phyloP scores from a whole-genome alignment of 2,329 filamentous ascomycete genomes.

The Penicillium oxalicum region DNA sequence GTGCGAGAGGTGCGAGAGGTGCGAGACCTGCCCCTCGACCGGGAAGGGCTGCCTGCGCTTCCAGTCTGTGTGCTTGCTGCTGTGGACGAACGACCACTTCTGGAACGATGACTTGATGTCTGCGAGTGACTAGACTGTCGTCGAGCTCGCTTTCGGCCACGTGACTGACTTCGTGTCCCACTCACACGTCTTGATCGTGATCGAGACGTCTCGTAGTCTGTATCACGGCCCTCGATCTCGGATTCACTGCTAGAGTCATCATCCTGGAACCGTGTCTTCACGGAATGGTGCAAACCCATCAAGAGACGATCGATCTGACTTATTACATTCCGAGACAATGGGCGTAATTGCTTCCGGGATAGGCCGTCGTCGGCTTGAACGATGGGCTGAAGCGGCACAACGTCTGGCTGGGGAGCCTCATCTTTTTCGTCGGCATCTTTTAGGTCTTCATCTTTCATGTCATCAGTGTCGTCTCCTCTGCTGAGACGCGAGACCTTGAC shows the following conservation, averaged over 20 bases:
- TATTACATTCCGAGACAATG: constrained; percentile 65
- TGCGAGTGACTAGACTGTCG: constrained; percentile 6
- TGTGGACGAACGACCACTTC: constrained; percentile 6
- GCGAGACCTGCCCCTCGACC: constrained; percentile 10
- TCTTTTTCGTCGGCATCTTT: constrained; percentile 16
- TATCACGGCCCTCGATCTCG: constrained; percentile 26
- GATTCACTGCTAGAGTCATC: constrained; percentile 27
- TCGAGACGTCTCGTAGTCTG: constrained; percentile 20
- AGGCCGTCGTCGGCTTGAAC: constrained; percentile 15
- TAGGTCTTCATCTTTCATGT: constrained; percentile 12
- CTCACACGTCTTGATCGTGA: constrained; percentile 11
- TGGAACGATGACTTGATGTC: constrained; percentile 6
- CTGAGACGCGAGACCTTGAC: constrained; percentile 1
- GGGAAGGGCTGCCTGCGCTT: constrained; percentile 8
- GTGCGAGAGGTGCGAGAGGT: constrained; percentile 4
- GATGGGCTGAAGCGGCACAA: constrained; percentile 24
- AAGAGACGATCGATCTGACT: constrained; percentile 64
- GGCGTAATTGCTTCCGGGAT: constrained; percentile 57
- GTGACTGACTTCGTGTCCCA: constrained; percentile 17
- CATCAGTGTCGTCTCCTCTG: constrained; percentile 14
- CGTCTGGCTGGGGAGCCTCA: neutral
- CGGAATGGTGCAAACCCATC: constrained; percentile 61
- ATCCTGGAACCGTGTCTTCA: constrained; percentile 45
- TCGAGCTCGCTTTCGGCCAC: constrained; percentile 23
- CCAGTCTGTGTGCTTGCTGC: constrained; percentile 3